phyloP scores from a whole-genome alignment of 2,329 filamentous ascomycete species.

The Arthrocladium fulminans region DNA sequence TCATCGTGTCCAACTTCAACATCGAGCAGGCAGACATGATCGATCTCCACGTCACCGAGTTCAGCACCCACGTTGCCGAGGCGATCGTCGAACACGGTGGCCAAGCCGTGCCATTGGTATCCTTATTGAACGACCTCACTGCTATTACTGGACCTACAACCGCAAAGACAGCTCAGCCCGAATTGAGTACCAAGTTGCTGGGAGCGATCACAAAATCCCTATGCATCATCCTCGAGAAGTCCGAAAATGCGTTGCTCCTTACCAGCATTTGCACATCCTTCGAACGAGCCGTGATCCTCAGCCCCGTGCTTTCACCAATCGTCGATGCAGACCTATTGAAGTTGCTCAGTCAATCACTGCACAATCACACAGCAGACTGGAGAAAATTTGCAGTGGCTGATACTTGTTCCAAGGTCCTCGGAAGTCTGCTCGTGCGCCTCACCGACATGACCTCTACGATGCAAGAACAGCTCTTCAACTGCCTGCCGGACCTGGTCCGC shows the following conservation, averaged over 20 bases:
- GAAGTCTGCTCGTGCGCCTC: slow-evolving; percentile 19
- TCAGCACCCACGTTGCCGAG: neutral
- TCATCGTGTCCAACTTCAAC: slow-evolving; percentile 83
- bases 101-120: neutral
- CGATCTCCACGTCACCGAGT: slow-evolving; percentile 63
- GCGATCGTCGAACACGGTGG: neutral
- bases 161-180: neutral
- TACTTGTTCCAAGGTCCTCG: slow-evolving; percentile 16
- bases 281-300: neutral
- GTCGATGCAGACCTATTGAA: neutral
- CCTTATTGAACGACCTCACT: neutral
- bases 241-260: neutral
- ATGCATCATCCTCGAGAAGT: neutral
- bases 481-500: slow-evolving; percentile 60
- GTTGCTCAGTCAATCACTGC: neutral
- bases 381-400: slow-evolving; percentile 2
- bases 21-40: slow-evolving; percentile 93
- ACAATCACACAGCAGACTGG: neutral
- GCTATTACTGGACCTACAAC: neutral
- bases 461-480: slow-evolving; percentile 42
- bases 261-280: neutral
- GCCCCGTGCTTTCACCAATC: neutral
- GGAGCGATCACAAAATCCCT: neutral
- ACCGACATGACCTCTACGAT: slow-evolving; percentile 7
- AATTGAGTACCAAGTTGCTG: neutral